These are phyloP conservation scores for Malus asiatica DNA, from an alignment of 306 rosid species.

Conservation along the genomic window DNA sequence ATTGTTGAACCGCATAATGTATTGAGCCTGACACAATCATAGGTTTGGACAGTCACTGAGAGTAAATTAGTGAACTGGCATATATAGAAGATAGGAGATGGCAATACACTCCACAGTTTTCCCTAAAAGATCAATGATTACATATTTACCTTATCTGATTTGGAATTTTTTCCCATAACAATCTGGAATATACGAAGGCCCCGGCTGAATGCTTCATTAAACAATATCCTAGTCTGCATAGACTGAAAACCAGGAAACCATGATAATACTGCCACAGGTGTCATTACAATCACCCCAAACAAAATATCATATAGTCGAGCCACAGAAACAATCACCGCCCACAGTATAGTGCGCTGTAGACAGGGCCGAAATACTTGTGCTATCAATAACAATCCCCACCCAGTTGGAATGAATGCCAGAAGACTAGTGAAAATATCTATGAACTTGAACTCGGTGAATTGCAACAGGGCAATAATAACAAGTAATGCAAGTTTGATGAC, in stretches of 20 bases:
- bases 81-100: background rate
- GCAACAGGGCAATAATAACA: conserved; percentile 47
- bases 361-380: conserved; percentile 72
- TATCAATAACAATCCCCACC: conserved; percentile 77
- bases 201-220: conserved; percentile 81
- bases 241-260: conserved; percentile 91
- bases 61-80: background rate
- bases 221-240: conserved; percentile 84
- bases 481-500: conserved; percentile 39
- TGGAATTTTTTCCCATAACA: conserved; percentile 52
- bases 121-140: background rate
- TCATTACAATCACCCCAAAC: conserved; percentile 65
- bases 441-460: conserved; percentile 54
- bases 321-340: conserved; percentile 53
- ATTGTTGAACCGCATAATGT: background rate
- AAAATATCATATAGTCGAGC: conserved; percentile 69
- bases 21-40: background rate
- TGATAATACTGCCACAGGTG: conserved; percentile 71
- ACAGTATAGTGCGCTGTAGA: conserved; percentile 42
- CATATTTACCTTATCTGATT: conserved; percentile 32
- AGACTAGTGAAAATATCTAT: conserved; percentile 67
- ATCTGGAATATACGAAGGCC: conserved; percentile 75
- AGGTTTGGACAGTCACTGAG: background rate
- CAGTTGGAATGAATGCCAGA: conserved; percentile 81
- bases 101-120: background rate